Conservation (phyloP, 2,329 filamentous ascomycete species). For the Meredithiella fracta region DNA sequence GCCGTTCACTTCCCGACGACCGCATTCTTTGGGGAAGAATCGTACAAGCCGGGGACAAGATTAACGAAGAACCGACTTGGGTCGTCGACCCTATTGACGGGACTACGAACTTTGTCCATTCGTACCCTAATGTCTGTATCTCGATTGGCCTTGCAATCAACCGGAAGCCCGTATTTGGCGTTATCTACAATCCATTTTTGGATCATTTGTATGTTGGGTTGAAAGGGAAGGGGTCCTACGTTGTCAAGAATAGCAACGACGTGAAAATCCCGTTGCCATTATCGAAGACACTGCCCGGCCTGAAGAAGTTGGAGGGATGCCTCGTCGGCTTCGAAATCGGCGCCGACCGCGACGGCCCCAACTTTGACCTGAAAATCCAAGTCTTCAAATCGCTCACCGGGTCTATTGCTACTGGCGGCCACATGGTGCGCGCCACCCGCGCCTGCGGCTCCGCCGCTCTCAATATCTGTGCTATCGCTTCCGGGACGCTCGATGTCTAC, state of each 20-base stretch:
- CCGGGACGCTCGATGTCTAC: constrained; percentile 55
- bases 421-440: constrained; percentile 63
- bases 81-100: constrained; percentile 72
- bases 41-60: constrained; percentile 45
- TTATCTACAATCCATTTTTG: constrained; percentile 68
- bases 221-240: constrained; percentile 48
- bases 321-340: constrained; percentile 64
- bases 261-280: neutral
- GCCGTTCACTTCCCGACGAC: constrained; percentile 36
- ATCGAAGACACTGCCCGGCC: constrained; percentile 31
- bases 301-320: constrained; percentile 43
- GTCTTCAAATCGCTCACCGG: constrained; percentile 47
- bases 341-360: constrained; percentile 46
- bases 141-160: constrained; percentile 55
- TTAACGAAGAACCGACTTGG: constrained; percentile 56
- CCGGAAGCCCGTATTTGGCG: constrained; percentile 47
- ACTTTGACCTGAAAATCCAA: constrained; percentile 52
- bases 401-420: constrained; percentile 44
- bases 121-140: constrained; percentile 58
- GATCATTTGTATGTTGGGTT: constrained; percentile 53
- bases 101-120: constrained; percentile 68
- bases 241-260: constrained; percentile 25
- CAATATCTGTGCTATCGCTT: constrained; percentile 57
- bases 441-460: constrained; percentile 56
- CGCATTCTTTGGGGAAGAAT: constrained; percentile 61